Evolutionary conservation across 1,139 yeast genomes (phyloP).

Genomic region (Entelexis paramagnoliae): DNA sequence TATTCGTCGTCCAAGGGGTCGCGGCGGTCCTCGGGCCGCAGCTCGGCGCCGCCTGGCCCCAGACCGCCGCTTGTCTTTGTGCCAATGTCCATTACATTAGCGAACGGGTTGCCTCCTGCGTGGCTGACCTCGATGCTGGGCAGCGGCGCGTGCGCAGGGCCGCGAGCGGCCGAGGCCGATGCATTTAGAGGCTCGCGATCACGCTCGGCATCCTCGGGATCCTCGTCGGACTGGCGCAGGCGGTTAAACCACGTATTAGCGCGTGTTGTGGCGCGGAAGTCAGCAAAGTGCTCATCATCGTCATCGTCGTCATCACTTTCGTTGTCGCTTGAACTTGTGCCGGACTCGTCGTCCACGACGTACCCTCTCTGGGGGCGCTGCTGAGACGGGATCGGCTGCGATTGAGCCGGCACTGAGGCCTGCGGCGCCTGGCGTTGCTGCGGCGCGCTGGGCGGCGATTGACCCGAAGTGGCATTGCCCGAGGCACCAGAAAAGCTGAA

Average conservation of each 20-base stretch:
- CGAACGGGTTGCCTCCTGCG: slow-evolving; percentile 13
- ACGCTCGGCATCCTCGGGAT: slow-evolving; percentile 2
- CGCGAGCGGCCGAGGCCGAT: not conserved
- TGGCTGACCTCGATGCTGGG: slow-evolving; percentile 14
- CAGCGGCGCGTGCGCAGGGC: not conserved
- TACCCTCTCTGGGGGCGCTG: not conserved
- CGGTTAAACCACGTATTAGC: slow-evolving; percentile 25
- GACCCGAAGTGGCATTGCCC: slow-evolving; percentile 7
- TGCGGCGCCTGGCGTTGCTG: not conserved
- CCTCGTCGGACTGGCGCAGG: slow-evolving; percentile 13
- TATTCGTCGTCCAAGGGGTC: slow-evolving; percentile 23
- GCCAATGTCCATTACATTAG: slow-evolving; percentile 19
- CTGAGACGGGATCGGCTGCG: not conserved
- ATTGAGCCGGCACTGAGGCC: not conserved
- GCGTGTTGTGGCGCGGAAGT: slow-evolving; percentile 22
- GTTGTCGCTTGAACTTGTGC: slow-evolving; percentile 1
- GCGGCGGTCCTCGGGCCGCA: slow-evolving; percentile 5
- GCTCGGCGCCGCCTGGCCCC: slow-evolving; percentile 22
- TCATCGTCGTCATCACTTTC: slow-evolving; percentile 11
- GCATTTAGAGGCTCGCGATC: not conserved
- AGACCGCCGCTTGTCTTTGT: slow-evolving; percentile 16
- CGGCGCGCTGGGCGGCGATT: not conserved
- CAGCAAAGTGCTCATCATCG: slow-evolving; percentile 16
- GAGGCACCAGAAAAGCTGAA: slow-evolving; percentile 20
- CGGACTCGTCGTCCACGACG: slow-evolving; percentile 1